Conservation (phyloP, 345 rosid species). For the Moringa oleifera region DNA sequence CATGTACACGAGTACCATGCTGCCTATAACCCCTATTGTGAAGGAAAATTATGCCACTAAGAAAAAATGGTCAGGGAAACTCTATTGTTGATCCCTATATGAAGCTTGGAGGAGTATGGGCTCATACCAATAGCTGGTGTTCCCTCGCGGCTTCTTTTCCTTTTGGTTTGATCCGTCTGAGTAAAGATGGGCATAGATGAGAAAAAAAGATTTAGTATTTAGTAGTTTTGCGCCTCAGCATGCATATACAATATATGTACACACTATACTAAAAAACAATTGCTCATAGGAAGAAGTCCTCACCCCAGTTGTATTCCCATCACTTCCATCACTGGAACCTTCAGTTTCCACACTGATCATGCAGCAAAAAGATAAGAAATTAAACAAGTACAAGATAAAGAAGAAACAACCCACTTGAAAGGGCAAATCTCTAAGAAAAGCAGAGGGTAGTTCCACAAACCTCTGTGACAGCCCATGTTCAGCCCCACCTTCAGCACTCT, state of each 20-base stretch:
- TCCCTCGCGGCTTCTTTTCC: conserved; percentile 65
- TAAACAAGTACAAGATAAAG: neutral
- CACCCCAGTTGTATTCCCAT: conserved; percentile 69
- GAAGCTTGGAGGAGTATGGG: conserved; percentile 10
- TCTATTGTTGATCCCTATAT: conserved; percentile 15
- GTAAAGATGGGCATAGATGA: conserved; percentile 6
- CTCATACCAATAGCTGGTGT: conserved; percentile 54
- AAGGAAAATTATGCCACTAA: neutral
- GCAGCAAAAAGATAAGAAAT: conserved; percentile 15
- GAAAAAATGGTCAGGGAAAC: conserved; percentile 1
- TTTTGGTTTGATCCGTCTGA: conserved; percentile 60
- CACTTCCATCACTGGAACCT: conserved; percentile 63
- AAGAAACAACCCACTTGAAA: neutral
- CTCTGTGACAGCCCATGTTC: conserved; percentile 56
- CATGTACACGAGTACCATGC: too few relatives aligned
- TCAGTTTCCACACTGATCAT: conserved; percentile 55
- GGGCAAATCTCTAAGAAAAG: neutral
- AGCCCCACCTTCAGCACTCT: conserved; percentile 38
- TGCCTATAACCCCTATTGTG: neutral
- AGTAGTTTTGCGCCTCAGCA: conserved; percentile 1
- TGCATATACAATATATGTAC: neutral
- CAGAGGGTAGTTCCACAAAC: conserved; percentile 32
- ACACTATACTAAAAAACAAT: conserved; percentile 1
- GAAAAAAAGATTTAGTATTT: neutral
- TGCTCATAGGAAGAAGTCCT: conserved; percentile 10